Evolutionary conservation across 345 rosid species (phyloP).

Genomic region (Orychophragmus violaceus): DNA sequence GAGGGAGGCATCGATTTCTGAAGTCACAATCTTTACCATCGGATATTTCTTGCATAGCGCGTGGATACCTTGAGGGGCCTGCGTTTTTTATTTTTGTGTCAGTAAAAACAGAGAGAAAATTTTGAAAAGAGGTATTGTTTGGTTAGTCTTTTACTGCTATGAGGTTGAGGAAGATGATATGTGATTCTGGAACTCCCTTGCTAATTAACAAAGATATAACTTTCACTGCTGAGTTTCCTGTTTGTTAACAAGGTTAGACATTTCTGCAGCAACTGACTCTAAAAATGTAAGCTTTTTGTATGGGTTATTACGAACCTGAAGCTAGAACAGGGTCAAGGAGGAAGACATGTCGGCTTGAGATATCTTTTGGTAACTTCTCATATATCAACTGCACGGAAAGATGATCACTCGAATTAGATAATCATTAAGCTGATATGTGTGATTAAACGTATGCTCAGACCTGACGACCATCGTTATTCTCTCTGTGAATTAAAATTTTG

Average conservation of each 20-base stretch:
- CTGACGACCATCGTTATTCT: constrained; percentile 68
- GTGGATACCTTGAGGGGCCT: constrained; percentile 92
- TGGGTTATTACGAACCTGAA: constrained; percentile 51
- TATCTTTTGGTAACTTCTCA: constrained; percentile 84
- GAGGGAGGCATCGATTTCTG: constrained; percentile 70
- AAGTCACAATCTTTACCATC: constrained; percentile 76
- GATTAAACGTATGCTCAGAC: constrained; percentile 18
- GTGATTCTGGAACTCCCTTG: constrained; percentile 70
- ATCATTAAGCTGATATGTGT: neutral
- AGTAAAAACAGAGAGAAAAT: neutral
- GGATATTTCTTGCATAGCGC: constrained; percentile 70
- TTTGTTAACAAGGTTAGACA: constrained; percentile 1
- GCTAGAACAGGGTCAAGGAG: constrained; percentile 90
- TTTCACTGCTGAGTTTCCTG: constrained; percentile 78
- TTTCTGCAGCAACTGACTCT: neutral
- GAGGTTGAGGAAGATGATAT: constrained; percentile 86
- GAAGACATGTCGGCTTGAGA: constrained; percentile 74
- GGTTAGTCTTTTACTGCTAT: constrained; percentile 55
- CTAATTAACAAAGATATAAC: constrained; percentile 69
- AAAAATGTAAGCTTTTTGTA: neutral
- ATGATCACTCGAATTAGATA: neutral
- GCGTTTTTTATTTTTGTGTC: constrained; percentile 8
- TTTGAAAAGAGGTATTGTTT: neutral
- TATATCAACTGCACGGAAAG: constrained; percentile 63
- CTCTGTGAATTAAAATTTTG: constrained; percentile 79